Base-by-base conservation (phyloP, 306 rosid genomes). In the Styphnolobium japonicum region DNA sequence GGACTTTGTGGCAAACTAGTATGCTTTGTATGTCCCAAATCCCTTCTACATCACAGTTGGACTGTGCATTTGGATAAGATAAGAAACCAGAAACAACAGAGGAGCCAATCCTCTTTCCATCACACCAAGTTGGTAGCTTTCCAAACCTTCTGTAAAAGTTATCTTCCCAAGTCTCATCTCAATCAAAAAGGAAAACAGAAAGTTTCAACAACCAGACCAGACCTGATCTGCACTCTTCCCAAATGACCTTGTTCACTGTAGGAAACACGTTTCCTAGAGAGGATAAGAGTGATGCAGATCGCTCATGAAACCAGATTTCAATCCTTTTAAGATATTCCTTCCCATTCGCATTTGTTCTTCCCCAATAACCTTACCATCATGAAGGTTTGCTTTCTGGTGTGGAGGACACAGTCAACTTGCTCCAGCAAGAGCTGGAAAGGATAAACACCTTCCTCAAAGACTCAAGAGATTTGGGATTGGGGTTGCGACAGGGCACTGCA, bases 1-100 rank as follows among this genome's bases (percentile, higher is more conserved):
- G 77, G 52, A 88, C 94, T 48, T 87, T 75, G 75, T 88, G 90
- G 76, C 89, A 84, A 79, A 85, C 92, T 64, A 90, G 68, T 60
- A 88, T 82, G 85, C 60, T 85, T n/a, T 85, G 88, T 14, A 86
- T 73, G 83, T 86, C 83, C 92, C 86, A 86, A 45, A 75, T 33
- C 48, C 87, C 90, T 52, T 86, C 90, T 22, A 86, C 85, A 5
- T 52, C 90, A 43, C 88, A 84, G 42, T 68, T 73, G 53, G 86
- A 87, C 23, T 46, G 48, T 25, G 57, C 66, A 37, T 61, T 77
- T 10, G 14, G 52, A 14, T 22, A 40, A 80, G 27, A 45, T 4
- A 82, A 10, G 5, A 69, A 65, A 80, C 29, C 7, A 76, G 49
- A 45, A 86, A 40, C 19, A 60, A 52, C 2, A 7, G 4, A 18